These are phyloP conservation scores for Aspergillus sojae DNA, from an alignment of 2,329 filamentous ascomycete species.

Conservation along the genomic window DNA sequence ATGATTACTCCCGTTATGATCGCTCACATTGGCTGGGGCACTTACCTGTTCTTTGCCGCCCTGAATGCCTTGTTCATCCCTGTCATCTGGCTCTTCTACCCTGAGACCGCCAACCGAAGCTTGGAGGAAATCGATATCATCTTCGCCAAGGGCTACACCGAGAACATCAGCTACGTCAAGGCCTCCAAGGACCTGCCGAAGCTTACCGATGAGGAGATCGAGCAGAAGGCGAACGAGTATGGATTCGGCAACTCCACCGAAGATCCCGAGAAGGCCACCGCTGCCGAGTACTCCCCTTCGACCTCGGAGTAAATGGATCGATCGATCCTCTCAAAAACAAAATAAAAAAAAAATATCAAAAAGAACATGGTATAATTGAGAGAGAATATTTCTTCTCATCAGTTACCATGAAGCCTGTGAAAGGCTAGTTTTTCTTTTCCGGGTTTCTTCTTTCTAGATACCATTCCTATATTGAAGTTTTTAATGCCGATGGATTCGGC, in stretches of 20 bases:
- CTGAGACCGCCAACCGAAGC: conserved; percentile 50
- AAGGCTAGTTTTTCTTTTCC: neutral
- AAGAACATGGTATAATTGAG: neutral
- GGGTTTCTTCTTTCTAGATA: neutral
- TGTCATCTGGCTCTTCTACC: conserved; percentile 58
- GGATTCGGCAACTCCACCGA: conserved; percentile 26
- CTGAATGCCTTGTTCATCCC: conserved; percentile 53
- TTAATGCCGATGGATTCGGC: conserved; percentile 5
- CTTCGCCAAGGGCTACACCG: conserved; percentile 47
- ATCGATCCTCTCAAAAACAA: neutral
- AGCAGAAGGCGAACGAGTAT: conserved; percentile 37
- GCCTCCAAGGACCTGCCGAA: conserved; percentile 37
- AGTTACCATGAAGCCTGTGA: neutral
- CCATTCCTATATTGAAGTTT: neutral
- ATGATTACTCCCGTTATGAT: conserved; percentile 54
- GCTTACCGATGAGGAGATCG: conserved; percentile 38
- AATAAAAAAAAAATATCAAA: neutral
- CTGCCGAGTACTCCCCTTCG: conserved; percentile 15
- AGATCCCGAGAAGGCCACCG: conserved; percentile 28
- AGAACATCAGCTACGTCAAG: conserved; percentile 45
- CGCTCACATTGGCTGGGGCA: conserved; percentile 42
- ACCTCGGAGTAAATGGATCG: conserved; percentile 17
- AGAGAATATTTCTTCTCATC: neutral
- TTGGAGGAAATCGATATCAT: conserved; percentile 50
- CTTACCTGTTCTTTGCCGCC: conserved; percentile 48